These are phyloP conservation scores for Coleophoma eucalyptorum DNA, from an alignment of 2,329 filamentous ascomycete genomes.

Conservation along the genomic window DNA sequence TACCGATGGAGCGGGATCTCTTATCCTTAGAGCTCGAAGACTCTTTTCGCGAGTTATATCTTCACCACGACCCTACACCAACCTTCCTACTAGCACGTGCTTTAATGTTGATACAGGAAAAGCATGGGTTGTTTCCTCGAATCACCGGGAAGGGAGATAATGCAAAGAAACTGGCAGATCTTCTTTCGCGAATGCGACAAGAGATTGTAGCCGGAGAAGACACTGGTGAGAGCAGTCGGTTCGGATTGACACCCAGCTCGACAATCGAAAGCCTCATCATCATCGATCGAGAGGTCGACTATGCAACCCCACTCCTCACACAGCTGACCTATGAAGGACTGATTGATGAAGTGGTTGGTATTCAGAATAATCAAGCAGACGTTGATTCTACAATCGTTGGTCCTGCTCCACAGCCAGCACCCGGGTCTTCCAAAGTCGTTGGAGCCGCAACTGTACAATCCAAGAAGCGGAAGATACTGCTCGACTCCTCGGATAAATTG, in stretches of 20 bases:
- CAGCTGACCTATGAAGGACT: conserved; percentile 96
- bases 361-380: conserved; percentile 89
- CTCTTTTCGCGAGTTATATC: conserved; percentile 81
- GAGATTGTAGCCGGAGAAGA: conserved; percentile 81
- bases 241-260: conserved; percentile 78
- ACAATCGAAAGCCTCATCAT: conserved; percentile 89
- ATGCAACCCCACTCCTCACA: conserved; percentile 85
- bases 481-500: conserved; percentile 86
- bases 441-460: conserved; percentile 53
- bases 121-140: conserved; percentile 88
- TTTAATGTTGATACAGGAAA: conserved; percentile 89
- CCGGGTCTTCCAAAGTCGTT: conserved; percentile 51
- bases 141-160: conserved; percentile 96
- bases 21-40: conserved; percentile 87
- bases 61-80: conserved; percentile 88
- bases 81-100: conserved; percentile 86
- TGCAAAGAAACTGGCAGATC: conserved; percentile 81
- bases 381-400: conserved; percentile 89
- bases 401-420: conserved; percentile 54
- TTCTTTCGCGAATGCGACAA: conserved; percentile 86
- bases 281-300: conserved; percentile 92
- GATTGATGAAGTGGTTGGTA: conserved; percentile 89
- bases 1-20: conserved; percentile 87
- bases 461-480: conserved; percentile 81
- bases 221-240: conserved; percentile 53